Percentiles rank a stretch among this genome's conserved stretches.
phyloP scores from a whole-genome alignment of 257 asterid genomes.

The Salvia splendens region DNA sequence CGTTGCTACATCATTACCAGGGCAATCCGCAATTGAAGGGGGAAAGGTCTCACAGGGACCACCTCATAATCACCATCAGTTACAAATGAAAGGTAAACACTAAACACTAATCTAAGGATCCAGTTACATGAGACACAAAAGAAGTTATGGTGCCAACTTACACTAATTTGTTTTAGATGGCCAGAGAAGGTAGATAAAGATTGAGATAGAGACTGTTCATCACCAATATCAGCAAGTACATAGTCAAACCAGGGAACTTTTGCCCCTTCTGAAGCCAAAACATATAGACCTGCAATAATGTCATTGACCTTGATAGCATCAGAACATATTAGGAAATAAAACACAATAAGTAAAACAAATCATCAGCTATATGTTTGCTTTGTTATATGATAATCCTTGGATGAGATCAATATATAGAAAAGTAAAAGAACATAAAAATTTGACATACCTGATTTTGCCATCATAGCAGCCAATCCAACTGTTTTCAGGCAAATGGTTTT shows the following conservation, averaged over 20 bases:
- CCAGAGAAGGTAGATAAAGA: conserved; percentile 98
- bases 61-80: conserved; percentile 11
- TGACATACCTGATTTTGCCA: conserved; percentile 92
- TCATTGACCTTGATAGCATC: conserved; percentile 11
- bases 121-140: conserved; percentile 10
- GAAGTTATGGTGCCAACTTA: conserved; percentile 47
- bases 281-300: conserved; percentile 75
- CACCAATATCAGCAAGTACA: conserved; percentile 98
- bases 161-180: conserved; percentile 94
- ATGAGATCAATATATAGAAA: conserved; percentile 13
- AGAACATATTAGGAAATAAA: not conserved
- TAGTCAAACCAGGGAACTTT: conserved; percentile 95
- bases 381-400: not conserved
- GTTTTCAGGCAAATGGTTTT: conserved; percentile 97
- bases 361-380: not conserved
- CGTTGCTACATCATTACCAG: conserved; percentile 12
- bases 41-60: not conserved
- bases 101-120: conserved; percentile 11
- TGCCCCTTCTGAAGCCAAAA: conserved; percentile 88
- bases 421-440: conserved; percentile 1
- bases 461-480: conserved; percentile 94
- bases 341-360: not conserved
- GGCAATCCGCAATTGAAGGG: conserved; percentile 7
- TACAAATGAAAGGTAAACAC: conserved; percentile 15
- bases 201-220: conserved; percentile 93